phyloP scores from a whole-genome alignment of 139 green algal genomes.

The Gonium pectorale region DNA sequence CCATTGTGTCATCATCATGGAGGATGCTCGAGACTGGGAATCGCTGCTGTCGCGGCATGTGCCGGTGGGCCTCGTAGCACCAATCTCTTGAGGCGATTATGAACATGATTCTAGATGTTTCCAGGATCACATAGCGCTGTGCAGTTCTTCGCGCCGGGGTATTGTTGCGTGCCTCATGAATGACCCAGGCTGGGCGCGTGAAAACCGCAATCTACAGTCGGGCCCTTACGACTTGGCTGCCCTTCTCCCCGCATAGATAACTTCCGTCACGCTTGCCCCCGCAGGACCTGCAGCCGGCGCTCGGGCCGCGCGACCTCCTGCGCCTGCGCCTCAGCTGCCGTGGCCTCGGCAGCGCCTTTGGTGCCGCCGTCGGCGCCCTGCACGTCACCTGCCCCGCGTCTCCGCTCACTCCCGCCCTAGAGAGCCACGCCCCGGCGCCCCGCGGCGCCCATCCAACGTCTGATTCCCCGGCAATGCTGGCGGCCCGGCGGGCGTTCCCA shows the following conservation, averaged over 20 bases:
- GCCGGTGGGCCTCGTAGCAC: background rate
- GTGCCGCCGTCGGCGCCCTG: background rate
- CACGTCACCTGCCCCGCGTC: background rate
- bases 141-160: background rate
- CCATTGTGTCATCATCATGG: no score
- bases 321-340: conserved; percentile 1
- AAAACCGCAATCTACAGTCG: background rate
- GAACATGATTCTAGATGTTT: background rate
- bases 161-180: background rate
- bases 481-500: background rate
- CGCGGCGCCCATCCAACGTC: background rate
- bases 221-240: background rate
- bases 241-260: background rate
- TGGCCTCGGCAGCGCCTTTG: background rate
- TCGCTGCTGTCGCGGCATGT: background rate
- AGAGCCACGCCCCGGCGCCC: background rate
- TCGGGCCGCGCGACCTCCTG: background rate
- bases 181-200: background rate
- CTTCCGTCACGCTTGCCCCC: background rate
- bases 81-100: background rate
- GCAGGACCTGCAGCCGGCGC: background rate
- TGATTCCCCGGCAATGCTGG: background rate
- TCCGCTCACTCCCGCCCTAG: background rate
- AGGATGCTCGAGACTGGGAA: conserved; percentile 10
- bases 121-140: background rate